A percentile compares a stretch with the other conserved stretches of the same genome.
phyloP scores from a whole-genome alignment of 2,329 filamentous ascomycete species.

The Ophiocordyceps camponoti-saundersi region DNA sequence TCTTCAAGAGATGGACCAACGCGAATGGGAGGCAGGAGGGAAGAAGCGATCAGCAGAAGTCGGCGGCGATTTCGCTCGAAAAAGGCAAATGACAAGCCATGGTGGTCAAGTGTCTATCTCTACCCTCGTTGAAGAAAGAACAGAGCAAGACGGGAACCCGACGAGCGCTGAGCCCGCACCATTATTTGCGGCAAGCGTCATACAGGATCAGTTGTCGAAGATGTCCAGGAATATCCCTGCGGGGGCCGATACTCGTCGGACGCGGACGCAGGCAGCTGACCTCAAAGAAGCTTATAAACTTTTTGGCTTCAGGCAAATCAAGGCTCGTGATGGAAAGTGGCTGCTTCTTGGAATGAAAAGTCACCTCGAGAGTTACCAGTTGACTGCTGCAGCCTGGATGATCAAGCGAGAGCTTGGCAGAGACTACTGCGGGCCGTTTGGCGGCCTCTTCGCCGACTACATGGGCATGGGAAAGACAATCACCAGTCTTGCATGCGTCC shows the following conservation, averaged over 20 bases:
- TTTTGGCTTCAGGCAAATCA: conserved; percentile 8
- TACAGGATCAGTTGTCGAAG: conserved; percentile 1
- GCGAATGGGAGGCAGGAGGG: background rate
- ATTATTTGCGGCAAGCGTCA: background rate
- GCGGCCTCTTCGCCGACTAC: conserved; percentile 42
- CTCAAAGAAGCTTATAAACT: conserved; percentile 2
- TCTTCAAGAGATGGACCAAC: background rate
- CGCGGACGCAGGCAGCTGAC: conserved; percentile 4
- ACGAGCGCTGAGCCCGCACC: background rate
- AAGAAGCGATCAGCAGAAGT: background rate
- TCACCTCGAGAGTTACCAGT: conserved; percentile 28
- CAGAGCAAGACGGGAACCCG: background rate
- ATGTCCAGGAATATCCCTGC: conserved; percentile 4
- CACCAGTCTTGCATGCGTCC: conserved; percentile 58
- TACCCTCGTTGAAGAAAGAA: background rate
- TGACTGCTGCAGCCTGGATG: conserved; percentile 37
- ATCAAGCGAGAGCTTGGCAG: conserved; percentile 24
- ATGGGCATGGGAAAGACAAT: conserved; percentile 57
- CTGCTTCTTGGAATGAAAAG: conserved; percentile 5
- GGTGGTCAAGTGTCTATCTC: background rate
- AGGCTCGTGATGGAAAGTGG: conserved; percentile 2
- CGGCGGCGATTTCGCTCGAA: background rate
- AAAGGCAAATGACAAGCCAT: background rate
- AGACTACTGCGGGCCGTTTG: conserved; percentile 29
- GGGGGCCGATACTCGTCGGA: conserved; percentile 4